Evolutionary conservation across 208 protist species (phyloP), one percentile per base, ranked within the genome.

Genomic region (Crithidia brevicula): DNA sequence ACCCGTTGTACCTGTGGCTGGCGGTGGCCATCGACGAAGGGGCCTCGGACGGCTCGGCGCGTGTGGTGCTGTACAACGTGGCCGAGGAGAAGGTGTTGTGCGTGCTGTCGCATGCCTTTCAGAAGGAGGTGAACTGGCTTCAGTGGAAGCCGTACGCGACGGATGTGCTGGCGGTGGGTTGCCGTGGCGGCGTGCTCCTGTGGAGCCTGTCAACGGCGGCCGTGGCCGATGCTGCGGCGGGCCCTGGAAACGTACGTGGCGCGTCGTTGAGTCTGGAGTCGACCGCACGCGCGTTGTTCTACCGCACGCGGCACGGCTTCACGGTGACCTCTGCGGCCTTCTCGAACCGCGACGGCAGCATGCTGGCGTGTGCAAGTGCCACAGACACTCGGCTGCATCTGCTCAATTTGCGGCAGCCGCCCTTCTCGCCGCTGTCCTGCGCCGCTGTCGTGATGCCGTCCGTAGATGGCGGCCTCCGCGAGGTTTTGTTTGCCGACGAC

Each of bases 91-190:
- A 51, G 58, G 54, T 82, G 27, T 45, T 72, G 25, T 78, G 67
- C 42, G 81, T 86, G 23, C 78, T 96, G 18, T 79, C 81, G 23
- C 88, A 96, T 57, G 82, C 83, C 36, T 93, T 96, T 65, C 88
- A 93, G 74, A 59, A 52, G 9, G 63, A 83, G 10, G 81, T 89
- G 20, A 23, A 77, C 25, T 68, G 74, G 30, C 28, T 96, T 57
- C 77, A 81, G 47, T 96, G 91, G 89, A 93, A 93, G 62, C 83
- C 86, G 20, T 65, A 68, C 16, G 67, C 86, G 25, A 66, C 73
- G 33, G 87, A 93, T 62, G 84, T 88, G 13, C 68, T 95, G 4
- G 77, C 81, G 31, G 90, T 95, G 16, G 90, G 90, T 51, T 93
- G 87, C 58, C 51, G 72, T 10, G 87, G 86, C 27, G 90, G 90